Conservation (phyloP, 345 rosid species). For the Eucalyptus polyanthemos region DNA sequence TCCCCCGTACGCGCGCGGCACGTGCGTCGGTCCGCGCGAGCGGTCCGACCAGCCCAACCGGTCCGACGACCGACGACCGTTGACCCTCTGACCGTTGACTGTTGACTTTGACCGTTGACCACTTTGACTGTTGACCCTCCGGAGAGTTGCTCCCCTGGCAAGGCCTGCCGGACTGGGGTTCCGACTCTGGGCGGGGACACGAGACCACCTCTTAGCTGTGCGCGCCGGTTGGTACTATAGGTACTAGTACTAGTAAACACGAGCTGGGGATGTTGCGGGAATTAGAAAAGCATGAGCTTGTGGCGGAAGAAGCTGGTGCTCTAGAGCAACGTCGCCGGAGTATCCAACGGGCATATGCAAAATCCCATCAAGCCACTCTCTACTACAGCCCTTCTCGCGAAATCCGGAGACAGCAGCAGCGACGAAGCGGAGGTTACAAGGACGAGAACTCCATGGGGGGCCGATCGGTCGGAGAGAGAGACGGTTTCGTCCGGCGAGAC, state of each 20-base stretch:
- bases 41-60: too few species aligned
- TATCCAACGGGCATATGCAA: constrained; percentile 68
- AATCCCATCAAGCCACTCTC: constrained; percentile 64
- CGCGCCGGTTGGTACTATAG: not conserved
- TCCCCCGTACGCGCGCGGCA: too few species aligned
- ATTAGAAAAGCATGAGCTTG: constrained; percentile 76
- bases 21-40: too few species aligned
- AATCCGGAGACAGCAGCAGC: not conserved
- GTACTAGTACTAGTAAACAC: not conserved
- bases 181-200: not conserved
- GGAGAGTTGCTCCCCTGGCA: not conserved
- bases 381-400: not conserved
- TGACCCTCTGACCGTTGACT: too few species aligned
- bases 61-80: too few species aligned
- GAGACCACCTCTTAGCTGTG: not conserved
- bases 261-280: not conserved
- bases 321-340: constrained; percentile 91
- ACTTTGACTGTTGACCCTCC: not conserved
- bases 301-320: constrained; percentile 97
- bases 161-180: not conserved
- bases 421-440: not conserved
- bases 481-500: not conserved
- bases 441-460: not conserved
- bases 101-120: too few species aligned
- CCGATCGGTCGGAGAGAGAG: not conserved